A percentile compares a stretch with the other conserved stretches of the same genome.
These are phyloP conservation scores for Exophiala phaeomuriformis DNA, from an alignment of 2,329 filamentous ascomycete species.

Conservation along the genomic window DNA sequence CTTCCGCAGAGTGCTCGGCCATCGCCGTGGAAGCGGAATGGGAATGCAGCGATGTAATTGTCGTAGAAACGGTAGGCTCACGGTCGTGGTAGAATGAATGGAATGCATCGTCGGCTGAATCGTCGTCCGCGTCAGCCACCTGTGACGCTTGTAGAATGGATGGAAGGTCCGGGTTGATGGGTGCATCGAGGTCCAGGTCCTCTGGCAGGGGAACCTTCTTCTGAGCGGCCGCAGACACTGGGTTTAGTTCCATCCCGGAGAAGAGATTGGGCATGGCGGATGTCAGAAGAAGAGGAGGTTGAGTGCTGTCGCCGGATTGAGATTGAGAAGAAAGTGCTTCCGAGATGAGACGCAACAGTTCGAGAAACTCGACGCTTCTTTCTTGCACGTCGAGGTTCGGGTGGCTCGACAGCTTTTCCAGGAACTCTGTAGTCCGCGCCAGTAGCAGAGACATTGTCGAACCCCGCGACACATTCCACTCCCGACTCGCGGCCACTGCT, in stretches of 20 bases:
- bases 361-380: slow-evolving; percentile 82
- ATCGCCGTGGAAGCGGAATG: slow-evolving; percentile 7
- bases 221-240: slow-evolving; percentile 75
- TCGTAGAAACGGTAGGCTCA: slow-evolving; percentile 22
- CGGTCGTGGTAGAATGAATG: slow-evolving; percentile 38
- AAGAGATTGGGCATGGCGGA: slow-evolving; percentile 88
- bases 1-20: slow-evolving; percentile 7
- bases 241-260: slow-evolving; percentile 79
- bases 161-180: slow-evolving; percentile 69
- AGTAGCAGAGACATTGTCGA: slow-evolving; percentile 69
- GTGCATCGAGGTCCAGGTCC: slow-evolving; percentile 68
- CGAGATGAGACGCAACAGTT: slow-evolving; percentile 76
- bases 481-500: slow-evolving; percentile 55
- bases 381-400: slow-evolving; percentile 92
- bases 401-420: slow-evolving; percentile 72
- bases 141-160: slow-evolving; percentile 53
- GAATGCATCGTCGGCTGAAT: slow-evolving; percentile 42
- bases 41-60: slow-evolving; percentile 20
- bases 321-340: slow-evolving; percentile 54
- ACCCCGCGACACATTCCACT: slow-evolving; percentile 68
- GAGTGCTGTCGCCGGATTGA: slow-evolving; percentile 32
- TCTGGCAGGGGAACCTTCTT: slow-evolving; percentile 74
- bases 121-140: slow-evolving; percentile 35
- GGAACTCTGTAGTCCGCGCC: slow-evolving; percentile 70
- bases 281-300: slow-evolving; percentile 75